Base-by-base conservation (phyloP, 129 eudicot species). In the Smallanthus sonchifolius region DNA sequence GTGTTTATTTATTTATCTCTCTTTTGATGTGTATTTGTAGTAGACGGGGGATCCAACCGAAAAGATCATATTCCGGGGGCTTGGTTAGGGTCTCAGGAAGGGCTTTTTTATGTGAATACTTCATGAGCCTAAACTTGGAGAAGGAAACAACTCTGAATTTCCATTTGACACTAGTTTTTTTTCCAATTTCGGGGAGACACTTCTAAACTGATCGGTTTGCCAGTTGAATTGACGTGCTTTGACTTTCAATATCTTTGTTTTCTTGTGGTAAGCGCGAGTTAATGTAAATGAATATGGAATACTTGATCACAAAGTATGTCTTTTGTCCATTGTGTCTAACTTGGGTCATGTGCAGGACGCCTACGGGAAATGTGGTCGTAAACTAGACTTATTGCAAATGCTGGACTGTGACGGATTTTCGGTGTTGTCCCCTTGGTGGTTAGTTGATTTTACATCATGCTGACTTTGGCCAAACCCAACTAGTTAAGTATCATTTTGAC, bases 71-170 rank as follows among this genome's bases (percentile, higher is more conserved):
- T 47, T 69, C 81, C 75, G 30, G 89, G 89, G 43, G 92, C 83
- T 16, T 93, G 98, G 98, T 56, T 93, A 20, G 96, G 92, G 28
- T 87, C 96, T 17, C 74, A 38, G 28, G 95, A 88, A 74, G 98
- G 96, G 74, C 61, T 93, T 10, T 85, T 73, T 77, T 81, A 83
- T 76, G 79, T 84, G 78, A 74, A 83, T 57, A 77, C 70, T 75
- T 69, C 65, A 48, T 87, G 73, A 83, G 37, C 63, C 60, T 54
- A 30, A 5, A 42, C 42, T 72, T 34, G 9, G 6, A 40, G 40
- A 42, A 57, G 56, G 6, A 24, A 59, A 30, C 59, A 9, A 34
- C 59, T 24, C 30, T 24, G 30, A 24, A 24, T 24, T 24, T 24
- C 30, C 30, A 24, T 6, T 43, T 37, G 36, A 57, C 20, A 15